phyloP scores from a whole-genome alignment of 139 green algal species.

The Ettlia oleoabundans region DNA sequence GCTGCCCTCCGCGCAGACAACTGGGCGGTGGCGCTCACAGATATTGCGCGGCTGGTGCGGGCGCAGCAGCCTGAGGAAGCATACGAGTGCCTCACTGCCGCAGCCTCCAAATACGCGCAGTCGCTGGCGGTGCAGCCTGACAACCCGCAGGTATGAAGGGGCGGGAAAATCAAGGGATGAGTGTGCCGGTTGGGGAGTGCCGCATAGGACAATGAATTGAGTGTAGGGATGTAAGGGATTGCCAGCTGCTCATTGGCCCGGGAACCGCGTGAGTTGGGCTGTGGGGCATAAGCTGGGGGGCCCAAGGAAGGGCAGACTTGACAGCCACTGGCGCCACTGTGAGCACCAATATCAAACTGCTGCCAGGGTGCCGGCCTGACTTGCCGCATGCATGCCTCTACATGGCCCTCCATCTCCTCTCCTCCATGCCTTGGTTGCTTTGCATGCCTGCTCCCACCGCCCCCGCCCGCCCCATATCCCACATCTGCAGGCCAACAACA shows the following conservation, averaged over 20 bases:
- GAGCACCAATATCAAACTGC: too few relatives aligned
- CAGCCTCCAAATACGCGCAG: constrained; percentile 70
- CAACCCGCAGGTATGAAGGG: constrained; percentile 65
- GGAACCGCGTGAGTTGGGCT: too few relatives aligned
- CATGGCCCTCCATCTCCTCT: too few relatives aligned
- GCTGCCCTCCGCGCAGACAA: constrained; percentile 63
- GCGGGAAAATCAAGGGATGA: background rate
- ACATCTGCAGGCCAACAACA: constrained; percentile 68
- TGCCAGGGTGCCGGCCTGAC: too few relatives aligned
- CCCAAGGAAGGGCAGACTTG: too few relatives aligned
- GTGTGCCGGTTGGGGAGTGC: background rate
- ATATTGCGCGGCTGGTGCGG: constrained; percentile 64
- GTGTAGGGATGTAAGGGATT: too few relatives aligned
- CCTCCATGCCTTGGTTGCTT: too few relatives aligned
- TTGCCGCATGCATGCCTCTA: too few relatives aligned
- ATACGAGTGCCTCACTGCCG: constrained; percentile 52
- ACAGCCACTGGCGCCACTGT: too few relatives aligned
- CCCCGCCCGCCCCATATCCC: background rate
- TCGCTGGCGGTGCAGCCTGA: constrained; percentile 62
- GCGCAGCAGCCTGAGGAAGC: constrained; percentile 25
- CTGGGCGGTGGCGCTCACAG: constrained; percentile 80
- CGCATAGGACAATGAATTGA: background rate
- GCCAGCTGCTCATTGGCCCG: too few relatives aligned
- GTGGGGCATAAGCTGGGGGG: too few relatives aligned
- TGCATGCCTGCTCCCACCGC: background rate